Base-by-base conservation (phyloP, 1,139 yeast genomes). In the Saccharomyces hybrid region DNA sequence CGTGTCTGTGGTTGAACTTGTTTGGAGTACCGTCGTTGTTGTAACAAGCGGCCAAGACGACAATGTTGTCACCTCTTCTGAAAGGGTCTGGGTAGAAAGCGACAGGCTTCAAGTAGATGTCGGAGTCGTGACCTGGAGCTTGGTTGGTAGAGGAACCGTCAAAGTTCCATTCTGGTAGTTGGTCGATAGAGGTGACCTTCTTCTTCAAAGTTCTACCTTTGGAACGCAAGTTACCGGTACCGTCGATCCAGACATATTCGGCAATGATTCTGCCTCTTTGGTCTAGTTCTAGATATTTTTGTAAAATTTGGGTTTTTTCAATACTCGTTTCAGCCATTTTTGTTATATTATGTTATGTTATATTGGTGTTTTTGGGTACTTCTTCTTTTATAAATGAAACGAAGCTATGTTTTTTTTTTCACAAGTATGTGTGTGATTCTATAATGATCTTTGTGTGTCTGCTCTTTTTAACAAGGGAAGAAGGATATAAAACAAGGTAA, bases 1-100 rank as follows among this genome's bases (percentile, higher is more conserved):
- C 97, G 75, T 88, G 95, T 81, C 99, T 88, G 82, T 90, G 97
- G 84, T 93, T 93, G 77, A 82, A 88, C 78, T 88, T 88, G 86
- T 93, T 93, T 76, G 99, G 98, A 61, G 98, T 90, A 70, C 99
- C 99, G 70, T 93, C 99, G 76, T 87, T 88, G 84, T 90, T 90
- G 89, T 95, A 91, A 80, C 98, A 90, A 77, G 93, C 99, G 65
- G 96, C 85, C 63, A 93, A 78, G 56, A 93, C 99, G 67, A 93
- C 81, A 65, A 93, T 83, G 84, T 93, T 93, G 75, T 93, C 97
- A 67, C 98, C 99, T 74, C 87, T 83, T 81, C 99, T 89, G 81
- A 93, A 89, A 44, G 99, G 99, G 74, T 93, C 99, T 59, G 90
- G 85, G 82, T 89, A 93, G 74, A 78, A 86, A 56, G 97, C 89